phyloP scores from a whole-genome alignment of 1,284 basidiomycete species.

The Ustilago xerochloae region DNA sequence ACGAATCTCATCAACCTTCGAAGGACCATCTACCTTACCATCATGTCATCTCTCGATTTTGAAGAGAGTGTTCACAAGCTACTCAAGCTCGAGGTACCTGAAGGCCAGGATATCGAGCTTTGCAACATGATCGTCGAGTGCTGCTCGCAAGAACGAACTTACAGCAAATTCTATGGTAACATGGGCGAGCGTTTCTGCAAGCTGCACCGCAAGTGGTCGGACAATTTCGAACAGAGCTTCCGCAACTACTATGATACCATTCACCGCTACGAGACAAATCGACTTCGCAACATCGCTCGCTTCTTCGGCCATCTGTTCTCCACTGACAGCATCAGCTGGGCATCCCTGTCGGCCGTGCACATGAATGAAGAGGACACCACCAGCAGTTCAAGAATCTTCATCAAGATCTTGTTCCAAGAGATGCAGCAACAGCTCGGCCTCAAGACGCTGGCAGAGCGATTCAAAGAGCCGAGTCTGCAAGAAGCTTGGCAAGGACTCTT shows the following conservation, averaged over 20 bases:
- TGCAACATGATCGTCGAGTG: slow-evolving; percentile 99
- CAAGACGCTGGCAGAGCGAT: slow-evolving; percentile 81
- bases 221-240: slow-evolving; percentile 88
- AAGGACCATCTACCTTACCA: slow-evolving; percentile 92
- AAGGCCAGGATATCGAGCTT: slow-evolving; percentile 94
- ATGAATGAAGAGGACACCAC: slow-evolving; percentile 99
- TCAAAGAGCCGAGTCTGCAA: slow-evolving; percentile 75
- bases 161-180: slow-evolving; percentile 94
- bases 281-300: slow-evolving; percentile 93
- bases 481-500: slow-evolving; percentile 85
- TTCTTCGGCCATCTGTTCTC: slow-evolving; percentile 86
- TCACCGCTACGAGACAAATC: slow-evolving; percentile 98
- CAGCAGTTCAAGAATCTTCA: slow-evolving; percentile 92
- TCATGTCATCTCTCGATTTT: slow-evolving; percentile 82
- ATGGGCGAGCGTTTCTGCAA: slow-evolving; percentile 96
- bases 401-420: slow-evolving; percentile 95
- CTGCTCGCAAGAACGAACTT: slow-evolving; percentile 98
- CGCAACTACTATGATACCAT: slow-evolving; percentile 92
- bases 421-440: slow-evolving; percentile 93
- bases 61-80: slow-evolving; percentile 99
- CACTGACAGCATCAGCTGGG: slow-evolving; percentile 90
- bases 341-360: slow-evolving; percentile 82
- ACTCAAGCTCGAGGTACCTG: slow-evolving; percentile 88
- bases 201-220: slow-evolving; percentile 92
- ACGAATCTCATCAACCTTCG: slow-evolving; percentile 96